These are phyloP conservation scores for Pythium insidiosum DNA, from an alignment of 352 stramenopile species.

Conservation along the genomic window DNA sequence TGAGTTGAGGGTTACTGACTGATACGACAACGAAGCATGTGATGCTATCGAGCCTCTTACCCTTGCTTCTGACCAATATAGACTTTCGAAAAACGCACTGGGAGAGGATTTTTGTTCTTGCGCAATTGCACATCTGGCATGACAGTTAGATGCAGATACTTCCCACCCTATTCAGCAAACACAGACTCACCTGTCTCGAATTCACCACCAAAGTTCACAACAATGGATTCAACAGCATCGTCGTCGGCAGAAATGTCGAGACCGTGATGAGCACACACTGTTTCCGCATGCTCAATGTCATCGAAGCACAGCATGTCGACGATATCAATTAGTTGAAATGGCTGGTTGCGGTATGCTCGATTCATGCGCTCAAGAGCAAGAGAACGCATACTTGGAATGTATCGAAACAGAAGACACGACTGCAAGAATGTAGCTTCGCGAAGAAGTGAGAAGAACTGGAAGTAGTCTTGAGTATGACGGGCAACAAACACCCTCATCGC, in stretches of 20 bases:
- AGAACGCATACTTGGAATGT: slow-evolving; percentile 71
- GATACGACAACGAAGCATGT: no score
- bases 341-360: slow-evolving; percentile 57
- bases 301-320: slow-evolving; percentile 77
- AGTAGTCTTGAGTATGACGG: slow-evolving; percentile 79
- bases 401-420: slow-evolving; percentile 75
- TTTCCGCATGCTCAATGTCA: slow-evolving; percentile 56
- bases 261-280: slow-evolving; percentile 59
- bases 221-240: slow-evolving; percentile 26
- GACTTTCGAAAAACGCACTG: slow-evolving; percentile 42
- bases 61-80: slow-evolving; percentile 79
- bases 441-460: slow-evolving; percentile 74
- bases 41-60: slow-evolving; percentile 21
- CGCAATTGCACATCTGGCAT: slow-evolving; percentile 53
- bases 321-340: slow-evolving; percentile 54
- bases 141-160: neutral
- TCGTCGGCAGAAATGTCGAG: slow-evolving; percentile 37
- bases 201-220: slow-evolving; percentile 69
- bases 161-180: neutral
- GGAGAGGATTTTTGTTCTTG: slow-evolving; percentile 55
- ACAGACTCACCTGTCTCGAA: slow-evolving; percentile 62
- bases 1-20: neutral
- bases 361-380: slow-evolving; percentile 75
- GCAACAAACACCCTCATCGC: slow-evolving; percentile 83
- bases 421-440: slow-evolving; percentile 73